These are phyloP conservation scores for Pseudohalonectria lignicola DNA, from an alignment of 2,329 filamentous ascomycete genomes.

Conservation along the genomic window DNA sequence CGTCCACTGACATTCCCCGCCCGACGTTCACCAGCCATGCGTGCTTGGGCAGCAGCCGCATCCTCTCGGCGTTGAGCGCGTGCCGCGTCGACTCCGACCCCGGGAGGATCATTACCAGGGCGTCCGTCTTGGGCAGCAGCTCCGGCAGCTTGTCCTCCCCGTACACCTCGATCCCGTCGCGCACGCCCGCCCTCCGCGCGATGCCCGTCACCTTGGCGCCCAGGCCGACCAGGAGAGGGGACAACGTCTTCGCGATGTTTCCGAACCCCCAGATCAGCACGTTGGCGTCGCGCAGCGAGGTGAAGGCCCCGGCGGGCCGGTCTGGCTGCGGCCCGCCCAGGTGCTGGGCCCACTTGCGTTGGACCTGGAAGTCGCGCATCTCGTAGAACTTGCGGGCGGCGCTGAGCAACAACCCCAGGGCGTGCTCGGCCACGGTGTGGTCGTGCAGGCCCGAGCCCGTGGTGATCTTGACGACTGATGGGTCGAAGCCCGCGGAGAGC, in stretches of 20 bases:
- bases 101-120: slow-evolving; percentile 36
- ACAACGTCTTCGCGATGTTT: slow-evolving; percentile 33
- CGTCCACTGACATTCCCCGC: slow-evolving; percentile 35
- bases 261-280: slow-evolving; percentile 37
- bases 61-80: slow-evolving; percentile 24
- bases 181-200: slow-evolving; percentile 43
- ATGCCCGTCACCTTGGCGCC: slow-evolving; percentile 49
- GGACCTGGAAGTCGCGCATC: slow-evolving; percentile 33
- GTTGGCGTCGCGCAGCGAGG: slow-evolving; percentile 28
- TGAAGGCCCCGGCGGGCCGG: slow-evolving; percentile 28
- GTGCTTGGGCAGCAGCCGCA: slow-evolving; percentile 27
- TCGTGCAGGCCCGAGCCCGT: slow-evolving; percentile 36
- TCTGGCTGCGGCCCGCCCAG: slow-evolving; percentile 31
- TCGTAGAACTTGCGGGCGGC: slow-evolving; percentile 27
- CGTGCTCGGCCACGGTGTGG: slow-evolving; percentile 35
- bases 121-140: slow-evolving; percentile 30
- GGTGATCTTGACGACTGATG: slow-evolving; percentile 22
- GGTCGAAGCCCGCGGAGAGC: slow-evolving; percentile 32
- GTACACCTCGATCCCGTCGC: slow-evolving; percentile 33
- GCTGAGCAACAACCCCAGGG: slow-evolving; percentile 27
- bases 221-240: slow-evolving; percentile 25
- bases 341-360: slow-evolving; percentile 31
- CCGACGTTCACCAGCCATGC: slow-evolving; percentile 32
- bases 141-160: slow-evolving; percentile 25
- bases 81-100: slow-evolving; percentile 26